These are phyloP conservation scores for Lasiodiplodia sp. DNA, from an alignment of 2,329 filamentous ascomycete genomes.

Conservation along the genomic window DNA sequence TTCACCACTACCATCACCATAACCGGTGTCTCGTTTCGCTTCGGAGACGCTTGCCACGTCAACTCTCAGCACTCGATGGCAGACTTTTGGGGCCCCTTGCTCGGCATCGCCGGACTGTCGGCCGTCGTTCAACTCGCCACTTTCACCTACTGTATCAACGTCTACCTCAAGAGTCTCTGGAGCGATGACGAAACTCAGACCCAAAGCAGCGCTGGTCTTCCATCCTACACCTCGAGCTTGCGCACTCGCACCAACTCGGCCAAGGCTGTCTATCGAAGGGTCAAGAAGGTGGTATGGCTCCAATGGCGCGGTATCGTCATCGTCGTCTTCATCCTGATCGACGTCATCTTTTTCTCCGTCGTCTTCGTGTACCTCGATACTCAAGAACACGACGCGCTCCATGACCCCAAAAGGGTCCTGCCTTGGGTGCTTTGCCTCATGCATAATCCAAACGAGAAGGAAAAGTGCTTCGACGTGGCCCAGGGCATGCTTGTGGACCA, in stretches of 20 bases:
- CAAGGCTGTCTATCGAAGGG: conserved; percentile 84
- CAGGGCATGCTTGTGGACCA: conserved; percentile 72
- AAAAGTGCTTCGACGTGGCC: conserved; percentile 69
- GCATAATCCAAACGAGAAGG: conserved; percentile 64
- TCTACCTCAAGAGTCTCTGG: conserved; percentile 83
- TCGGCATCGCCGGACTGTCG: conserved; percentile 78
- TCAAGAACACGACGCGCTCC: conserved; percentile 64
- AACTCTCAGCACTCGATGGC: conserved; percentile 85
- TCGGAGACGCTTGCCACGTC: conserved; percentile 91
- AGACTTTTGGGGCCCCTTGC: conserved; percentile 88
- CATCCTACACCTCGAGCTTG: conserved; percentile 71
- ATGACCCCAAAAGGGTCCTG: conserved; percentile 62
- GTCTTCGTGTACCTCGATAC: conserved; percentile 83
- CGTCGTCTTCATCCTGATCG: conserved; percentile 85
- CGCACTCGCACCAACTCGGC: conserved; percentile 73
- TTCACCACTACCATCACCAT: conserved; percentile 78
- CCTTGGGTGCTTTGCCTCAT: conserved; percentile 79
- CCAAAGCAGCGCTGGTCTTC: conserved; percentile 70
- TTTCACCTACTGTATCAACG: conserved; percentile 85
- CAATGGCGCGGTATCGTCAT: conserved; percentile 95
- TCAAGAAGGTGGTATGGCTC: conserved; percentile 84
- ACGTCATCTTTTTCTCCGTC: conserved; percentile 93
- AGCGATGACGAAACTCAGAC: conserved; percentile 74
- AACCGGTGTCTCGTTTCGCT: conserved; percentile 93
- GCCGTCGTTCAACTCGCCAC: conserved; percentile 84